Conservation (phyloP, 306 rosid genomes). For the Quercus engelmannii region DNA sequence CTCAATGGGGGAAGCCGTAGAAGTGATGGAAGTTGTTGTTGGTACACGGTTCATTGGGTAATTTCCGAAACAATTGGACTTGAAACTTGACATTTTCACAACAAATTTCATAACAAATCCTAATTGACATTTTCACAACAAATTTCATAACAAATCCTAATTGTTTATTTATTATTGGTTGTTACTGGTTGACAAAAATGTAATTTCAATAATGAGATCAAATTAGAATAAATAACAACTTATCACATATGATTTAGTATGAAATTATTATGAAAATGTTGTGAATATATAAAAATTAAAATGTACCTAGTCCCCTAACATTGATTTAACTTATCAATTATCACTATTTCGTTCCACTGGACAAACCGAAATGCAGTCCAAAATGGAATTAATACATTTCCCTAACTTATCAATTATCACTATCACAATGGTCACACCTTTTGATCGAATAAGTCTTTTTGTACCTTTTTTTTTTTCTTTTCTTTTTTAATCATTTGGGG, state of each 20-base stretch:
- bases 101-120: too few relatives aligned
- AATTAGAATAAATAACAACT: too few relatives aligned
- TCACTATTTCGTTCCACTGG: not conserved
- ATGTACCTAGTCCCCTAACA: too few relatives aligned
- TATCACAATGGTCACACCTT: not conserved
- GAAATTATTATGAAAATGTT: too few relatives aligned
- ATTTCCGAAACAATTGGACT: not conserved
- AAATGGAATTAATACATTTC: not conserved
- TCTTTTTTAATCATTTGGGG: too few relatives aligned
- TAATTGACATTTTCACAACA: not conserved
- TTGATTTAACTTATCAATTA: not conserved
- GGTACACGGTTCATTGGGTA: not conserved
- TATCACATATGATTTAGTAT: too few relatives aligned
- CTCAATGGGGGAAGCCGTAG: not conserved
- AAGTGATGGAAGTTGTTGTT: not conserved
- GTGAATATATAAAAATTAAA: too few relatives aligned
- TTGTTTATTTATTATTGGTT: too few relatives aligned
- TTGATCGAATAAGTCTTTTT: not conserved
- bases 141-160: too few relatives aligned
- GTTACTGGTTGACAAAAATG: fast-evolving
- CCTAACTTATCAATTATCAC: not conserved
- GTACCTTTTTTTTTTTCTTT: too few relatives aligned
- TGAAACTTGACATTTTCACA: not conserved
- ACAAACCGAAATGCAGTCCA: too few relatives aligned
- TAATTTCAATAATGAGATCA: too few relatives aligned